These are phyloP conservation scores for Arachnopeziza araneosa DNA, from an alignment of 2,329 filamentous ascomycete genomes.

Conservation along the genomic window DNA sequence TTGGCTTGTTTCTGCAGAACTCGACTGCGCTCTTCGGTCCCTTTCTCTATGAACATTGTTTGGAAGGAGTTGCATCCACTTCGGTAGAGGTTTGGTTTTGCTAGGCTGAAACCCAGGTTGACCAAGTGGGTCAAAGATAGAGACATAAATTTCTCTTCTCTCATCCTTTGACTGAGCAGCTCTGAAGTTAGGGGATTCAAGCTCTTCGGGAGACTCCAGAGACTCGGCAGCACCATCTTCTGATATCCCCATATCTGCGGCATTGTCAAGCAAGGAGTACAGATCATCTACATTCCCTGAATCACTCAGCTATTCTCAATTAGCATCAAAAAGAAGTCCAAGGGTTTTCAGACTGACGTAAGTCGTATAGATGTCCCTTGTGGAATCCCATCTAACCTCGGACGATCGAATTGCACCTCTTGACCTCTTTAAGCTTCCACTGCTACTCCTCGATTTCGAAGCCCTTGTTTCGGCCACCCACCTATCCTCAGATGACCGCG, in stretches of 20 bases:
- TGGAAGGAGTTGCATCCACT: conserved; percentile 29
- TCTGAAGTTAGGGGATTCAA: background rate
- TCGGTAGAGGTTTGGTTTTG: conserved; percentile 46
- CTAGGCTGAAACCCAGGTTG: conserved; percentile 42
- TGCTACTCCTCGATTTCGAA: background rate
- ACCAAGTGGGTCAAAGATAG: conserved; percentile 44
- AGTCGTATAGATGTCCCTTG: background rate
- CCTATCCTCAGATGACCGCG: background rate
- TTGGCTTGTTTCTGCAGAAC: background rate
- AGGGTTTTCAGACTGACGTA: background rate
- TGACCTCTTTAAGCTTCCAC: background rate
- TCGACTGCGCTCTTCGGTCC: conserved; percentile 2
- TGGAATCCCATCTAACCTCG: background rate
- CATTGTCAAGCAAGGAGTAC: conserved; percentile 15
- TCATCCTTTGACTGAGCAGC: background rate
- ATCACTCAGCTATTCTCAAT: conserved; percentile 8
- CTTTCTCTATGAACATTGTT: conserved; percentile 19
- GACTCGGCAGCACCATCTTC: conserved; percentile 15
- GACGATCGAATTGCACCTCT: background rate
- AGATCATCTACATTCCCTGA: conserved; percentile 4
- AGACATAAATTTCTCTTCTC: conserved; percentile 39
- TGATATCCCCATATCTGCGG: conserved; percentile 14
- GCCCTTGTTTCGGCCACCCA: background rate
- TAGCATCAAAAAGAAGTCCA: conserved; percentile 15
- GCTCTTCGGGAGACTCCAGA: background rate